Percentiles rank a stretch among this genome's conserved stretches.
Evolutionary conservation across 805 yeast species (phyloP).

Genomic region (Candida maltosa): DNA sequence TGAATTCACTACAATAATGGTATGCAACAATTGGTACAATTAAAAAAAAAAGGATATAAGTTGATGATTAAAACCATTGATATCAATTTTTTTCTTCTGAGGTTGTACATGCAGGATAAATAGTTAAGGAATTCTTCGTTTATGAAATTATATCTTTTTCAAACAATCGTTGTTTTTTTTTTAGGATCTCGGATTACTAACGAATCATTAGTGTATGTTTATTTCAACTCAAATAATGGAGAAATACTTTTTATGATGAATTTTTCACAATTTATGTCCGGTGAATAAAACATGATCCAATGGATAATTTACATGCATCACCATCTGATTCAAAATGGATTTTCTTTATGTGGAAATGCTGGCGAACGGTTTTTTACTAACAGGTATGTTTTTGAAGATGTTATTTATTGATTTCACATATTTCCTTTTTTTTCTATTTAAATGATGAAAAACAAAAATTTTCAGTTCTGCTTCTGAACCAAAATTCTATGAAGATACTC

Average conservation of each 20-base stretch:
- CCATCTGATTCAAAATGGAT: constrained; percentile 67
- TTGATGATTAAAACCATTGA: constrained; percentile 25
- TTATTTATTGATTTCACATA: background rate
- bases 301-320: constrained; percentile 88
- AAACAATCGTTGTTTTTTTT: too few relatives aligned
- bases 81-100: constrained; percentile 47
- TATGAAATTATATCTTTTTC: too few relatives aligned
- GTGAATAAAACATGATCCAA: constrained; percentile 64
- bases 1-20: too few relatives aligned
- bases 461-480: constrained; percentile 99
- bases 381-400: constrained; percentile 1
- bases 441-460: constrained; percentile 59
- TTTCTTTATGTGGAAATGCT: background rate
- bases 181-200: background rate
- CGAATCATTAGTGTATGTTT: constrained; percentile 3
- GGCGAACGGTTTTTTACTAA: constrained; percentile 5
- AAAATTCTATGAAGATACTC: constrained; percentile 69
- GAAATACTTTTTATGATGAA: constrained; percentile 21
- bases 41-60: too few relatives aligned
- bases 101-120: constrained; percentile 78
- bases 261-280: constrained; percentile 33
- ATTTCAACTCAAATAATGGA: background rate
- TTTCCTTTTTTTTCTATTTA: constrained; percentile 10
- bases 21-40: too few relatives aligned
- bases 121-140: constrained; percentile 74